Evolutionary conservation across 768 basidiomycete genomes (phyloP).

Genomic region (Leccinellum rugosiceps): DNA sequence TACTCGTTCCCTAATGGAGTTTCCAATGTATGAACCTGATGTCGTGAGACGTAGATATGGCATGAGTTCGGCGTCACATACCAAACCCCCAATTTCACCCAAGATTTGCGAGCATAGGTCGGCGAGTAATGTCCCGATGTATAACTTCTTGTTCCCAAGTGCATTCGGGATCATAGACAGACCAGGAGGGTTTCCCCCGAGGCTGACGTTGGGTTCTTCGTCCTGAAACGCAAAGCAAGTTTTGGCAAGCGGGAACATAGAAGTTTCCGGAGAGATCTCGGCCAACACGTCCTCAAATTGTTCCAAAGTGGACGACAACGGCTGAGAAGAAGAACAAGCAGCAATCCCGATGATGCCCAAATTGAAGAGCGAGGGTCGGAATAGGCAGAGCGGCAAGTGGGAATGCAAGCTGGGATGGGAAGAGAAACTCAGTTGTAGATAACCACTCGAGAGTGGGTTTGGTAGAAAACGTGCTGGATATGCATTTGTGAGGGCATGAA

Average conservation of each 20-base stretch:
- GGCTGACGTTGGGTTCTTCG: constrained; percentile 46
- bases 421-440: constrained; percentile 77
- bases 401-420: constrained; percentile 71
- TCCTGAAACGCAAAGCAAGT: constrained; percentile 87
- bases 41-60: constrained; percentile 9
- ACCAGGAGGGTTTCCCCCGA: constrained; percentile 55
- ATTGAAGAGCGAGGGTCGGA: constrained; percentile 79
- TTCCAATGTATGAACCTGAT: constrained; percentile 74
- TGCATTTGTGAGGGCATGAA: neutral
- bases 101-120: constrained; percentile 87
- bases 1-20: constrained; percentile 84
- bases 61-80: constrained; percentile 37
- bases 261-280: constrained; percentile 63
- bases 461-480: constrained; percentile 78
- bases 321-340: constrained; percentile 55
- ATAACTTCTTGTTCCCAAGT: constrained; percentile 85
- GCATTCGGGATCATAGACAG: constrained; percentile 77
- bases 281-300: constrained; percentile 65
- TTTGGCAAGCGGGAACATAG: constrained; percentile 73
- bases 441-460: constrained; percentile 66
- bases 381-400: constrained; percentile 63
- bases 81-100: constrained; percentile 80
- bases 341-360: constrained; percentile 88
- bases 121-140: constrained; percentile 84
- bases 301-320: constrained; percentile 50